Conservation (phyloP, 768 basidiomycete species). For the Galerina sulciceps region DNA sequence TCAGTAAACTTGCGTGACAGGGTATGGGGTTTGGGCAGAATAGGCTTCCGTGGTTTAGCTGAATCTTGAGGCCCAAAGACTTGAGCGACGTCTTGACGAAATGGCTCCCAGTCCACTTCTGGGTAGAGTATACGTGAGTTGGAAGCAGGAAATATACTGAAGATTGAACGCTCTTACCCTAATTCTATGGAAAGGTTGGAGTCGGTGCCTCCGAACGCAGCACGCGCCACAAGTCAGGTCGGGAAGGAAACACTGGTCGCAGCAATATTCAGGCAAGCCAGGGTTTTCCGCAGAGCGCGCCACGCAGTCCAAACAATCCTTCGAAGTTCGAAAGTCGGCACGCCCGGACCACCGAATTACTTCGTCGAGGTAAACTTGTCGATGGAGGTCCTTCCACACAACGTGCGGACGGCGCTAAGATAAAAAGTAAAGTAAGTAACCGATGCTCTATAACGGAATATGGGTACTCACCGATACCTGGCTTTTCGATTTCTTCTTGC, state of each 20-base stretch:
- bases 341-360: neutral
- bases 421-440: neutral
- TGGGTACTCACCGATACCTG: neutral
- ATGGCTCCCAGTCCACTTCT: neutral
- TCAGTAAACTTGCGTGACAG: neutral
- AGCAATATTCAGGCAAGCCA: neutral
- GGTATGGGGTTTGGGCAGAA: neutral
- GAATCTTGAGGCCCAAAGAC: neutral
- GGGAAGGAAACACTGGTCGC: neutral
- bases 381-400: neutral
- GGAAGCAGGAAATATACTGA: neutral
- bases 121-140: neutral
- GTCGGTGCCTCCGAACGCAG: neutral
- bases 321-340: neutral
- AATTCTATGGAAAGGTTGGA: neutral
- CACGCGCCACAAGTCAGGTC: neutral
- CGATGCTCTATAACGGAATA: neutral
- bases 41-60: slow-evolving; percentile 1
- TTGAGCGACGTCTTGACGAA: neutral
- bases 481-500: neutral
- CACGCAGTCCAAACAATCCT: neutral
- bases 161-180: neutral
- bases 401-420: neutral
- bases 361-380: slow-evolving; percentile 1
- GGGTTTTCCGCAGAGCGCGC: neutral